Evolutionary conservation across 1,284 basidiomycete species (phyloP).

Genomic region (Takashimella tepidaria): DNA sequence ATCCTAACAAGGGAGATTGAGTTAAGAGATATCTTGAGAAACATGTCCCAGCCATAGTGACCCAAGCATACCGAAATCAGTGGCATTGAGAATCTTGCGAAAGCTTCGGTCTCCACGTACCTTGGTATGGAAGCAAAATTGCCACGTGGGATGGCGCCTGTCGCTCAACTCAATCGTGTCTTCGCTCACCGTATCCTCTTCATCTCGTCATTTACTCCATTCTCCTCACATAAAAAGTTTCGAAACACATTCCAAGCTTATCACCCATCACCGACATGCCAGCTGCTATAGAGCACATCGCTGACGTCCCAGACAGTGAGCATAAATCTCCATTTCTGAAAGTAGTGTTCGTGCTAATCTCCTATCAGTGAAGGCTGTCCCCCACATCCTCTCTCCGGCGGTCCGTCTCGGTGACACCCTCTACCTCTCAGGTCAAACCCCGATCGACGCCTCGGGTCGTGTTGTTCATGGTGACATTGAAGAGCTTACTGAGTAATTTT

Average conservation of each 20-base stretch:
- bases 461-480: slow-evolving; percentile 13
- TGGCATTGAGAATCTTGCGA: too few relatives aligned
- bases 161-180: too few relatives aligned
- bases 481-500: slow-evolving; percentile 11
- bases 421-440: slow-evolving; percentile 13
- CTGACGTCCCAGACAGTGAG: slow-evolving; percentile 12
- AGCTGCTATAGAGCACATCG: slow-evolving; percentile 5
- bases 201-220: neutral
- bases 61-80: too few relatives aligned
- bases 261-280: neutral
- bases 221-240: neutral
- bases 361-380: slow-evolving; percentile 10
- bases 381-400: slow-evolving; percentile 13
- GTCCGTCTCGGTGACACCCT: slow-evolving; percentile 12
- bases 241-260: neutral
- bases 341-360: neutral
- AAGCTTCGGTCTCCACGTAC: too few relatives aligned
- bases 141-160: too few relatives aligned
- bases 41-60: too few relatives aligned
- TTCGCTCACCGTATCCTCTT: neutral
- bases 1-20: too few relatives aligned
- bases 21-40: too few relatives aligned
- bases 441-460: slow-evolving; percentile 9
- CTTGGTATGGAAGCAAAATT: too few relatives aligned
- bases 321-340: neutral